Conservation (phyloP, 2,329 filamentous ascomycete genomes). For the Clonostachys rhizophaga region DNA sequence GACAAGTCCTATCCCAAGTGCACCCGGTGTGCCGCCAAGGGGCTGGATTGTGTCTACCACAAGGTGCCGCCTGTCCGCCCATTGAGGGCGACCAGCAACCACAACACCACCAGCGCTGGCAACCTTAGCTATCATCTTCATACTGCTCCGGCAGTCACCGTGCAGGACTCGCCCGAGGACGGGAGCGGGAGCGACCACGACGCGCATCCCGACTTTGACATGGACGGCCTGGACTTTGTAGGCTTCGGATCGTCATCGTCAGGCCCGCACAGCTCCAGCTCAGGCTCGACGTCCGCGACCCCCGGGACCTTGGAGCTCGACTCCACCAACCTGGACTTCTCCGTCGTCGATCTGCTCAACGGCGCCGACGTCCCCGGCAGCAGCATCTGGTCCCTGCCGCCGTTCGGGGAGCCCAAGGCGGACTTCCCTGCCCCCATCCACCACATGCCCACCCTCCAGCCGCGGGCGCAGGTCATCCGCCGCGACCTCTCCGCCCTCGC, state of each 20-base stretch:
- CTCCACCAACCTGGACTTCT: conserved; percentile 21
- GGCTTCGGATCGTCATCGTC: conserved; percentile 12
- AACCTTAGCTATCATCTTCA: not conserved
- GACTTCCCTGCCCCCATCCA: conserved; percentile 1
- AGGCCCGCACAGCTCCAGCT: not conserved
- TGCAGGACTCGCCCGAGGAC: conserved; percentile 5
- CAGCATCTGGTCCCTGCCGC: conserved; percentile 14
- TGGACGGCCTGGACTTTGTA: conserved; percentile 25
- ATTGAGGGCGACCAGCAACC: not conserved
- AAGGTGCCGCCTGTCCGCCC: conserved; percentile 14
- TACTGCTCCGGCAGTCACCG: not conserved
- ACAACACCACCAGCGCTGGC: not conserved
- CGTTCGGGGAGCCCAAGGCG: conserved; percentile 1
- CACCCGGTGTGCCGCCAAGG: conserved; percentile 34
- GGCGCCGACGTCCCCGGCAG: not conserved
- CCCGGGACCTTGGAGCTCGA: conserved; percentile 20
- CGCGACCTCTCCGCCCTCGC: conserved; percentile 18
- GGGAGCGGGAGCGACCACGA: conserved; percentile 8
- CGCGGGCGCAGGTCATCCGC: conserved; percentile 11
- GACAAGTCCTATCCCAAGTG: conserved; percentile 38
- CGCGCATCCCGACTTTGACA: conserved; percentile 22
- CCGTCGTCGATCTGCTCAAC: conserved; percentile 24
- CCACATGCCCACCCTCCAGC: conserved; percentile 1
- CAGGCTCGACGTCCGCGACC: conserved; percentile 11
- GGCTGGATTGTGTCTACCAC: conserved; percentile 34